Evolutionary conservation across 2,329 filamentous ascomycete species (phyloP).

Genomic region (Dactylellina drechsleri): DNA sequence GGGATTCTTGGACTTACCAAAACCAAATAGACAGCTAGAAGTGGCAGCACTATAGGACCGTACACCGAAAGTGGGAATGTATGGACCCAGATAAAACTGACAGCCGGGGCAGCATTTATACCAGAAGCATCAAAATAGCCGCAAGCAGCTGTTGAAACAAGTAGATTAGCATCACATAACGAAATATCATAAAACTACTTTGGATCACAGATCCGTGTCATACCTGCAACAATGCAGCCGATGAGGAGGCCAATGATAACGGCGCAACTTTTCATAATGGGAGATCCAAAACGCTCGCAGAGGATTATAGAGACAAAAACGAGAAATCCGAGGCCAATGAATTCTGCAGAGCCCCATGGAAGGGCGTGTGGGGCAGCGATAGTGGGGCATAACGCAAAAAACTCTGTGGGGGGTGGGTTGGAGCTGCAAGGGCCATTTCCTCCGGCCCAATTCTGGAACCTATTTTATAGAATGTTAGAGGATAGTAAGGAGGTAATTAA

Average conservation of each 20-base stretch:
- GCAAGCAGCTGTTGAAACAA: constrained; percentile 63
- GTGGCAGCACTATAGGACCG: constrained; percentile 72
- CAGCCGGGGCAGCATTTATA: constrained; percentile 70
- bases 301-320: constrained; percentile 75
- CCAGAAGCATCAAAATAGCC: constrained; percentile 72
- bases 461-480: neutral
- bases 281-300: constrained; percentile 73
- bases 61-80: constrained; percentile 75
- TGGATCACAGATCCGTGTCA: neutral
- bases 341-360: constrained; percentile 80
- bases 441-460: constrained; percentile 76
- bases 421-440: constrained; percentile 70
- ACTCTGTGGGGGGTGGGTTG: constrained; percentile 65
- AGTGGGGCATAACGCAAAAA: constrained; percentile 69
- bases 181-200: no score
- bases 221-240: constrained; percentile 73
- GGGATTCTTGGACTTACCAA: constrained; percentile 26
- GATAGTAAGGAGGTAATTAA: neutral
- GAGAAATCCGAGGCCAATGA: constrained; percentile 72
- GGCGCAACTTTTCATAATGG: constrained; percentile 75
- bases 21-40: constrained; percentile 18
- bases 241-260: constrained; percentile 73
- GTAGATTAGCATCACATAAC: neutral
- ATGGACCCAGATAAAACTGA: constrained; percentile 76
- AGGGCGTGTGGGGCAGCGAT: constrained; percentile 71